Conservation (phyloP, 495 filamentous ascomycete species). For the Pseudotulostoma volvatum region DNA sequence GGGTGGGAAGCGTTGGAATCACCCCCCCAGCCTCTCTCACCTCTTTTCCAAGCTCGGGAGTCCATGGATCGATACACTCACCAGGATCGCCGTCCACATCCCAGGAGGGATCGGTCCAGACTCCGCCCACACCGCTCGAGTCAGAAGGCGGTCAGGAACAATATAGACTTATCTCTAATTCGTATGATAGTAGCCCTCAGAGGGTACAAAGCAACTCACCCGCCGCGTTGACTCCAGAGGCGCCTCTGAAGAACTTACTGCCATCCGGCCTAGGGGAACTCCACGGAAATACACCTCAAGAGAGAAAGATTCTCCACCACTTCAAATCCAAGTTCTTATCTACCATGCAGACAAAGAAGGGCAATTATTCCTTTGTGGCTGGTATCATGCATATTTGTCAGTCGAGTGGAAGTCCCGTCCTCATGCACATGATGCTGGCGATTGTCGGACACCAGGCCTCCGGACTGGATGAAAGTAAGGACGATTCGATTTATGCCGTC, state of each 20-base stretch:
- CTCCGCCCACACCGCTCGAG: background rate
- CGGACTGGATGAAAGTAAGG: background rate
- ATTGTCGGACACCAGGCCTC: background rate
- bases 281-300: background rate
- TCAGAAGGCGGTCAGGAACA: background rate
- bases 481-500: background rate
- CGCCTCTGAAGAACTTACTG: background rate
- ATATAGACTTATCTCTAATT: background rate
- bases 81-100: background rate
- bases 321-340: background rate
- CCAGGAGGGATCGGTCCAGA: background rate
- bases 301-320: background rate
- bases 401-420: background rate
- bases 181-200: background rate
- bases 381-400: background rate
- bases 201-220: background rate
- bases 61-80: conserved; percentile 2
- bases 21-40: conserved; percentile 6
- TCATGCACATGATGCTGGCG: background rate
- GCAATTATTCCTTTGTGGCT: background rate
- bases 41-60: conserved; percentile 5
- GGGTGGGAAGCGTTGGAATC: no score
- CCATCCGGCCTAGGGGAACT: background rate
- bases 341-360: background rate
- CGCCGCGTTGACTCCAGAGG: no score